These are phyloP conservation scores for Rhodamnia rubescens DNA, from an alignment of 345 rosid genomes.

Conservation along the genomic window DNA sequence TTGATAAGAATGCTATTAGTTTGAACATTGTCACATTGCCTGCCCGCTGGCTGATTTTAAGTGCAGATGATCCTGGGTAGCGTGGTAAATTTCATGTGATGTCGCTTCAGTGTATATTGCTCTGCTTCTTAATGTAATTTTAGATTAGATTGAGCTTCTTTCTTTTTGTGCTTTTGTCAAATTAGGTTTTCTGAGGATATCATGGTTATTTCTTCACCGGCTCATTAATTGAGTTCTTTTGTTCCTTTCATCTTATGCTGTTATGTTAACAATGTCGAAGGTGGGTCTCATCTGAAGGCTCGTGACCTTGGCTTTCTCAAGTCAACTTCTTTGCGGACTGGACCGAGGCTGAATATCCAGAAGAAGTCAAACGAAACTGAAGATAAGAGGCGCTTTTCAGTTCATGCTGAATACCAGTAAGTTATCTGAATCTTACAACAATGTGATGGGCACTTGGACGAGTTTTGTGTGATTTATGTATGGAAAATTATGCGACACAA, in stretches of 20 bases:
- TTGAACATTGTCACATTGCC: neutral
- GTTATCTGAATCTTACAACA: neutral
- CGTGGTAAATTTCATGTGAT: neutral
- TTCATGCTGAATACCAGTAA: slow-evolving; percentile 55
- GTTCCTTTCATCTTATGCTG: neutral
- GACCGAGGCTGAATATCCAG: slow-evolving; percentile 23
- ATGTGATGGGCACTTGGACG: neutral
- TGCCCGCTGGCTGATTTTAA: neutral
- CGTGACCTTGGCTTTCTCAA: slow-evolving; percentile 25
- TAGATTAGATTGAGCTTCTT: neutral
- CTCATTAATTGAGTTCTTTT: neutral
- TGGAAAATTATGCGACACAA: neutral
- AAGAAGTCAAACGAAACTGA: slow-evolving; percentile 21
- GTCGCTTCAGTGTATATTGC: neutral
- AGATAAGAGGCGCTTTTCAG: slow-evolving; percentile 21
- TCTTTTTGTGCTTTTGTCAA: neutral
- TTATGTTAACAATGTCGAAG: neutral
- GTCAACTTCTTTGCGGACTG: slow-evolving; percentile 22
- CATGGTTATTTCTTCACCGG: slow-evolving; percentile 1
- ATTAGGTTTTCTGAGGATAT: neutral
- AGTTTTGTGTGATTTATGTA: neutral
- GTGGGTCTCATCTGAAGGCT: slow-evolving; percentile 4
- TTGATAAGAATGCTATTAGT: neutral
- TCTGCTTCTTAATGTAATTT: neutral
- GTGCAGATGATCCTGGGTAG: neutral